Percentiles rank a stretch among this genome's conserved stretches.
These are phyloP conservation scores for Globisporangium perplexum DNA, from an alignment of 352 stramenopile genomes.

Conservation along the genomic window DNA sequence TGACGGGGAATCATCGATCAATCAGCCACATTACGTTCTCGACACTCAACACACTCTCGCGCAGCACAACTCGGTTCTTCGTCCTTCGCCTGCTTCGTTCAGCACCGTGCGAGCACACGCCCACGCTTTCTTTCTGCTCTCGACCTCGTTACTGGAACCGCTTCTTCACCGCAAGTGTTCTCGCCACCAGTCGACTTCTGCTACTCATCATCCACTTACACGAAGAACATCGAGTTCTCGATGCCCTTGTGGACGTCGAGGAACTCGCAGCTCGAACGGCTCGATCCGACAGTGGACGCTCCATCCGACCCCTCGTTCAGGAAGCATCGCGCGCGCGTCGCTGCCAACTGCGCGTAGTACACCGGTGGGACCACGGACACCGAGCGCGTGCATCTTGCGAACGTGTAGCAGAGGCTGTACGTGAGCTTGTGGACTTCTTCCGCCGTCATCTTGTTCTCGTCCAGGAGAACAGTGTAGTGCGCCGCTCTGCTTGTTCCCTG, in stretches of 20 bases:
- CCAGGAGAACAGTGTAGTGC: conserved; percentile 60
- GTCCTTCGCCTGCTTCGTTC: background rate
- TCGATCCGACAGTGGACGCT: conserved; percentile 11
- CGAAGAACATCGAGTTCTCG: conserved; percentile 14
- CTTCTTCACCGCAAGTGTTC: too few relatives aligned
- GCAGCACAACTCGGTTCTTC: background rate
- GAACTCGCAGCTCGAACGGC: conserved; percentile 13
- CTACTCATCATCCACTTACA: conserved; percentile 1
- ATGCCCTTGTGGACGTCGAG: conserved; percentile 14
- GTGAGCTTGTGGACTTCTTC: conserved; percentile 37
- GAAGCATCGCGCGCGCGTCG: conserved; percentile 51
- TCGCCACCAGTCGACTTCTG: background rate
- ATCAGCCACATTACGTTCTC: too few relatives aligned
- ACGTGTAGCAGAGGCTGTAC: conserved; percentile 61
- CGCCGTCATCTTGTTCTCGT: conserved; percentile 40
- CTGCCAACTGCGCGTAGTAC: conserved; percentile 66
- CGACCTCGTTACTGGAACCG: too few relatives aligned
- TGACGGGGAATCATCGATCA: too few relatives aligned
- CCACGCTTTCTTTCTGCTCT: background rate
- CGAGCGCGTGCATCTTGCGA: conserved; percentile 59
- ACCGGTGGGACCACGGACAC: conserved; percentile 63
- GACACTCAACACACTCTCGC: background rate
- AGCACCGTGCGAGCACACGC: too few relatives aligned
- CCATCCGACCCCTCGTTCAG: conserved; percentile 24
- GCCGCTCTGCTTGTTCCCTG: conserved; percentile 59